Base-by-base conservation (phyloP, 805 yeast species). In the Cyberlindnera mrakii region DNA sequence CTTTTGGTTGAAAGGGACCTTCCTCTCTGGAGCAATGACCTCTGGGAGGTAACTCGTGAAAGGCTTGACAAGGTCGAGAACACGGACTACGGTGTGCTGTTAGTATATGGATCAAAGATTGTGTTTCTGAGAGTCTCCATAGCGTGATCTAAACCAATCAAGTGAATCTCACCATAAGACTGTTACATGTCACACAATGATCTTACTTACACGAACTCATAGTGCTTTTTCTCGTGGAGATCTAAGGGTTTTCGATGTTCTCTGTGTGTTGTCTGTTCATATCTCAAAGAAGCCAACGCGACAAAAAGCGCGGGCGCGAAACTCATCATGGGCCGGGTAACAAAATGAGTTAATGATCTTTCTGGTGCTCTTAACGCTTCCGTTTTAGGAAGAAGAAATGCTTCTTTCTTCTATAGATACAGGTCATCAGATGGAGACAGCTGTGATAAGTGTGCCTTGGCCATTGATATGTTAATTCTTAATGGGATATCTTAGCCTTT, bases 61-160 rank as follows among this genome's bases (percentile, higher is more conserved):
- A 19, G 97, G 97, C 64, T 85, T 86, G 58, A 87, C 95, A 58
- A 88, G 75, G 64, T 90, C 96, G 63, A 90, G 74, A 50, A 87
- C 81, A 63, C 85, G 82, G 62, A 79, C 52, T 42, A 36, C 5
- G 11, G 40, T 25, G 27, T 18, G 50, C 9, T 23, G 27, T 51
- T 47, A 49, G 52, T 44, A 44, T 15, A 34, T n/a, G 13, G 16
- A 18, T 20, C 36, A 14, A 20, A n/a, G 23, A 34, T 34, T 18
- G 23, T 7, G 35, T 6, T 6, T 18, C 19, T 23, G 11, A 23
- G 11, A 23, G 10, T 23, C 11, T 23, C 27, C 27, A 23, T 23
- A 11, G 10, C 2, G 27, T 10, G 11, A 23, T 23, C 27, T 9
- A 10, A 23, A 10, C 10, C 27, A 23, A 23, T 23, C 27, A 23